Evolutionary conservation across 441 rosid genomes (phyloP).

Genomic region (Corymbia citriodora): DNA sequence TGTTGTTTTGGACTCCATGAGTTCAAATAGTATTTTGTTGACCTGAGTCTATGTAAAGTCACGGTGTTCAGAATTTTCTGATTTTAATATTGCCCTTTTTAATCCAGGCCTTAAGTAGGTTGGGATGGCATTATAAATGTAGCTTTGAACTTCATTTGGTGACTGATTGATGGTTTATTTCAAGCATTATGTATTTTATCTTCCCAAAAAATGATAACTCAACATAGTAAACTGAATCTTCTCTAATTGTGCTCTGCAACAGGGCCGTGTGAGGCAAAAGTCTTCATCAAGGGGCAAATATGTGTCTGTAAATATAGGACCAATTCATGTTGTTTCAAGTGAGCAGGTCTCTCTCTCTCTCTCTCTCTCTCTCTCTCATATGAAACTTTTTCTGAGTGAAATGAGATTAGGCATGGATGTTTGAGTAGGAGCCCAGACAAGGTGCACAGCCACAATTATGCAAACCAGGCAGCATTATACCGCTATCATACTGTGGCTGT

Average conservation of each 20-base stretch:
- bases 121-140: neutral
- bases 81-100: neutral
- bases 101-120: neutral
- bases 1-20: neutral
- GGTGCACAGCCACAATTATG: neutral
- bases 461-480: neutral
- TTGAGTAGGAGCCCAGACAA: neutral
- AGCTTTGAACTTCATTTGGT: neutral
- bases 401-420: neutral
- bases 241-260: slow-evolving; percentile 1
- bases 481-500: neutral
- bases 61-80: neutral
- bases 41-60: neutral
- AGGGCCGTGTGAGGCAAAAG: slow-evolving; percentile 92
- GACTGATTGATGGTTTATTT: neutral
- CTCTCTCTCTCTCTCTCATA: slow-evolving; percentile 4
- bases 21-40: neutral
- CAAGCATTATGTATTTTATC: neutral
- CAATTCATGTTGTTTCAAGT: slow-evolving; percentile 81
- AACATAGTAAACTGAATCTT: slow-evolving; percentile 2
- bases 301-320: slow-evolving; percentile 96
- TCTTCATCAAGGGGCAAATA: slow-evolving; percentile 89
- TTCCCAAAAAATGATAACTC: neutral
- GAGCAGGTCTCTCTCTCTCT: slow-evolving; percentile 66
- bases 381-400: neutral